A percentile compares a stretch with the other conserved stretches of the same genome.
Conservation (phyloP, 805 yeast genomes). For the Nakazawaea sp. region DNA sequence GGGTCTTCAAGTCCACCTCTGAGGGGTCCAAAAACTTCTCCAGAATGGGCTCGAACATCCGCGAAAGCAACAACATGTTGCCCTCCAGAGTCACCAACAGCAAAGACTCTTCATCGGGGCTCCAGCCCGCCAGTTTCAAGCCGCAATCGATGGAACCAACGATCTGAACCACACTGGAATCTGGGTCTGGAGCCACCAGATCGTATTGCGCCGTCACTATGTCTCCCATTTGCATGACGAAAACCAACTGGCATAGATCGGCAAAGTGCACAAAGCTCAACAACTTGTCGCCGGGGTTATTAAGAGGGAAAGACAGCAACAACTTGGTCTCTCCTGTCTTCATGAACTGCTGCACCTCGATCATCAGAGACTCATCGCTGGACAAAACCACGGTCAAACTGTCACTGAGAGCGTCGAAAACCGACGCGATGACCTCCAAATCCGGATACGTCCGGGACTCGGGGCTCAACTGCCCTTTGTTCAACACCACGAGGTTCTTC, state of each 20-base stretch:
- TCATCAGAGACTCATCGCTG: slow-evolving; percentile 40
- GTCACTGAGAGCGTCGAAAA: slow-evolving; percentile 70
- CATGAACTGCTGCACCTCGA: slow-evolving; percentile 74
- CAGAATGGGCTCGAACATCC: slow-evolving; percentile 71
- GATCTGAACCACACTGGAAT: slow-evolving; percentile 57
- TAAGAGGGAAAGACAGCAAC: slow-evolving; percentile 55
- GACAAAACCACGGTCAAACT: slow-evolving; percentile 62
- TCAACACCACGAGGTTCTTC: slow-evolving; percentile 31
- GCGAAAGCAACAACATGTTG: slow-evolving; percentile 59
- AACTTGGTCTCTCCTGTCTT: slow-evolving; percentile 53
- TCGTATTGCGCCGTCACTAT: slow-evolving; percentile 63
- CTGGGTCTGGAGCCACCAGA: slow-evolving; percentile 33
- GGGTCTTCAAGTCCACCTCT: slow-evolving; percentile 61
- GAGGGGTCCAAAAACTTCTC: slow-evolving; percentile 52
- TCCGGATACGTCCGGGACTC: slow-evolving; percentile 60
- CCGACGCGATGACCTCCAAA: slow-evolving; percentile 42
- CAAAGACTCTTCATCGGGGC: slow-evolving; percentile 85
- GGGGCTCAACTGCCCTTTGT: slow-evolving; percentile 46
- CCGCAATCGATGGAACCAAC: slow-evolving; percentile 83
- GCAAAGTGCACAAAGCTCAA: slow-evolving; percentile 61
- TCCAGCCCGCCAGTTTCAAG: slow-evolving; percentile 71
- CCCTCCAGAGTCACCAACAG: slow-evolving; percentile 57
- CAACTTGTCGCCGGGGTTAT: slow-evolving; percentile 30
- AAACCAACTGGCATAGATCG: slow-evolving; percentile 58
- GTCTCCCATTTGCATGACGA: slow-evolving; percentile 73